phyloP scores from a whole-genome alignment of 2,329 filamentous ascomycete species.

The Diaporthe capsici region DNA sequence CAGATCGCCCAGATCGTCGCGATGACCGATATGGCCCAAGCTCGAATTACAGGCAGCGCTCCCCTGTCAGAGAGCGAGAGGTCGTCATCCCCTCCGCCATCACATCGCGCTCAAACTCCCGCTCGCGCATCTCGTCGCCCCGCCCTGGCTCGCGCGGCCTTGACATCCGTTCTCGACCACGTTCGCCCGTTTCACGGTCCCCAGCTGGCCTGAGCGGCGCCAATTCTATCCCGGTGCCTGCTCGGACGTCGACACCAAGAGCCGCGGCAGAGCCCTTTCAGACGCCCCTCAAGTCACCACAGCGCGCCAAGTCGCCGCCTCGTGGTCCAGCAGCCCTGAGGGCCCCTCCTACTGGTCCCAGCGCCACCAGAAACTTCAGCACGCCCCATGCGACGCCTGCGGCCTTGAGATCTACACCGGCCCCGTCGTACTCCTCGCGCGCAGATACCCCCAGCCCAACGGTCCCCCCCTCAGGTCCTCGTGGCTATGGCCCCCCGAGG shows the following conservation, averaged over 20 bases:
- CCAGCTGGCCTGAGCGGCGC: conserved; percentile 45
- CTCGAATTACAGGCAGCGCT: conserved; percentile 61
- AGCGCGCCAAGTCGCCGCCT: conserved; percentile 63
- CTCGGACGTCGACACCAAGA: conserved; percentile 38
- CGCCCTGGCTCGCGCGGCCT: conserved; percentile 60
- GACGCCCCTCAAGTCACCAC: conserved; percentile 40
- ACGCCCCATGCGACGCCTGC: conserved; percentile 54
- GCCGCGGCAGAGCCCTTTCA: conserved; percentile 23
- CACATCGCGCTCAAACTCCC: conserved; percentile 59
- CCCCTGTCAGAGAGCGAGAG: conserved; percentile 60
- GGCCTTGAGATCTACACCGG: conserved; percentile 47
- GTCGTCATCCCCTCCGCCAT: conserved; percentile 65
- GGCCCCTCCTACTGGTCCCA: conserved; percentile 63
- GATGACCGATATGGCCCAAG: conserved; percentile 56
- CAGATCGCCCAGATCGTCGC: conserved; percentile 64
- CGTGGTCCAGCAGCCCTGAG: conserved; percentile 68
- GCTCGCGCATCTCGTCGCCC: conserved; percentile 68
- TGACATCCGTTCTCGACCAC: conserved; percentile 62
- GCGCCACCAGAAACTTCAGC: conserved; percentile 55
- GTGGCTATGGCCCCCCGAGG: conserved; percentile 64
- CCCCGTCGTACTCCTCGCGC: conserved; percentile 51
- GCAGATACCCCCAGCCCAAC: conserved; percentile 61
- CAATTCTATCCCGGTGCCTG: conserved; percentile 40
- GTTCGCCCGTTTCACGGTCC: conserved; percentile 59
- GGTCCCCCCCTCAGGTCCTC: conserved; percentile 67